phyloP scores from a whole-genome alignment of 345 rosid species.

The Limnanthes douglasii region DNA sequence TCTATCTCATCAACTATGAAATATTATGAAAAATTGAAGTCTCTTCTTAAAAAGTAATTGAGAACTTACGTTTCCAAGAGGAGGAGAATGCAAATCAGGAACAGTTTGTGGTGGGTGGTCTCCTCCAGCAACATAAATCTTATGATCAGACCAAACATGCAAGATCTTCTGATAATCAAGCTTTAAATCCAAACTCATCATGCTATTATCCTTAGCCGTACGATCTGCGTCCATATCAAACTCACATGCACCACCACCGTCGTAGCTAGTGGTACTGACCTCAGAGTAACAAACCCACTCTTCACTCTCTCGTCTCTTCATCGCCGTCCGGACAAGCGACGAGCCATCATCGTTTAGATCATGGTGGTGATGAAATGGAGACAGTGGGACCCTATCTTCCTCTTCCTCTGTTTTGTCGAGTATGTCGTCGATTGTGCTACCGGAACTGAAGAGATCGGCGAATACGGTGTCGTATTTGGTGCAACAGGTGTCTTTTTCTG shows the following conservation, averaged over 20 bases:
- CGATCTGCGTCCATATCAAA: no score
- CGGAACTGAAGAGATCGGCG: conserved; percentile 30
- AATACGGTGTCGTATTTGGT: conserved; percentile 39
- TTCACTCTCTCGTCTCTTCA: conserved; percentile 49
- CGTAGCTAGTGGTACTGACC: conserved; percentile 20
- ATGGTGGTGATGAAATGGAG: conserved; percentile 10
- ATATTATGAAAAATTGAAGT: no score
- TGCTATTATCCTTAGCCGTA: conserved; percentile 7
- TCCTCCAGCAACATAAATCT: conserved; percentile 37
- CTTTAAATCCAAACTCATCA: conserved; percentile 38
- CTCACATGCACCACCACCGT: no score
- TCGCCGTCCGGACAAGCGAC: conserved; percentile 44
- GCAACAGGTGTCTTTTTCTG: conserved; percentile 16
- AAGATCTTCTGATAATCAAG: conserved; percentile 72
- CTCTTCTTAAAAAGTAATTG: conserved; percentile 10
- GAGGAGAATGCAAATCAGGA: conserved; percentile 48
- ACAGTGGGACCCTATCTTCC: conserved; percentile 13
- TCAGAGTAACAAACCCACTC: conserved; percentile 76
- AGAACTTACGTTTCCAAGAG: conserved; percentile 24
- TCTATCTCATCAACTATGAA: no score
- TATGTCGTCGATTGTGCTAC: conserved; percentile 38
- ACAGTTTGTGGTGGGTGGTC: conserved; percentile 75
- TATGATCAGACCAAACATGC: conserved; percentile 77
- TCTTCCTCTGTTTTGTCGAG: conserved; percentile 24
- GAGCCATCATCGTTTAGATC: conserved; percentile 14